phyloP scores from a whole-genome alignment of 148 eudicot genomes.

The Camellia japonica region DNA sequence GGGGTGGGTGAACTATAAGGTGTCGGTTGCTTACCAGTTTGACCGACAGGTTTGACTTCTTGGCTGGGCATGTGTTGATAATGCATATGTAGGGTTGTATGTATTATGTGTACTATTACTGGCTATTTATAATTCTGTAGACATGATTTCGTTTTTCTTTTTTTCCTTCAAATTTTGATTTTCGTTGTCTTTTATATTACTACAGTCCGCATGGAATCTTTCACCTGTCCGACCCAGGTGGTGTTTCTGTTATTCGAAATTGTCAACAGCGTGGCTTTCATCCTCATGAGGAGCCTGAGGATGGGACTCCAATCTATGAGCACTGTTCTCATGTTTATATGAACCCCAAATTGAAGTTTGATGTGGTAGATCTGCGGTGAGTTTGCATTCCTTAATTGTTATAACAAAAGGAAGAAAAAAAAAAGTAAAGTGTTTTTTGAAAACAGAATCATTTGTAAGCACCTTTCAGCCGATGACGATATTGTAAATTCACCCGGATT shows the following conservation, averaged over 20 bases:
- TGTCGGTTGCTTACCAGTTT: no score
- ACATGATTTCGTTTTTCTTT: background rate
- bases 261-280: slow-evolving; percentile 93
- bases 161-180: background rate
- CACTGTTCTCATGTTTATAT: slow-evolving; percentile 95
- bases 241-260: slow-evolving; percentile 75
- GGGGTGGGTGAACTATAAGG: no score
- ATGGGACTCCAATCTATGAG: slow-evolving; percentile 94
- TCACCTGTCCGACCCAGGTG: slow-evolving; percentile 94
- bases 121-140: background rate
- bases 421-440: slow-evolving; percentile 9
- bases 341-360: slow-evolving; percentile 73
- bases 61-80: no score
- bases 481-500: slow-evolving; percentile 15
- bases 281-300: slow-evolving; percentile 94
- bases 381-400: background rate
- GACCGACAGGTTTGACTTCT: no score
- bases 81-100: background rate
- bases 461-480: background rate
- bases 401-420: background rate
- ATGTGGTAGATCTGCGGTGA: slow-evolving; percentile 85
- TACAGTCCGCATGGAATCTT: slow-evolving; percentile 95
- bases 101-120: background rate
- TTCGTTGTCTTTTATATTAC: slow-evolving; percentile 13
- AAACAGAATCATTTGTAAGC: slow-evolving; percentile 2